Conservation (phyloP, 2,329 filamentous ascomycete species). For the Ophiosphaerella korrae region DNA sequence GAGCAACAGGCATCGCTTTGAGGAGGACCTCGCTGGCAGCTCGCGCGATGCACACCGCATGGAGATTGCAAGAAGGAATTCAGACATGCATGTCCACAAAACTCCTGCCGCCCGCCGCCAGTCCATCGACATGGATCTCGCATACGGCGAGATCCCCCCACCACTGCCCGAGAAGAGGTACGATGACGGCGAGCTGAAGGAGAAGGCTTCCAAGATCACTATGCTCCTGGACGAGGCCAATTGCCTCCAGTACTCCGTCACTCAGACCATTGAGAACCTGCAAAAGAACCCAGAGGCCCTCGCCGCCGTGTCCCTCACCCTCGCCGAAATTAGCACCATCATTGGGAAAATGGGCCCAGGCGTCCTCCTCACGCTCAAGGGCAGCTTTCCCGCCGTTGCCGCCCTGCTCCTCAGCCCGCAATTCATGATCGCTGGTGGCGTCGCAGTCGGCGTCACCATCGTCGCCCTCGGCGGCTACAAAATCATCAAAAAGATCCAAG, state of each 20-base stretch:
- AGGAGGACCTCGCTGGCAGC: conserved; percentile 38
- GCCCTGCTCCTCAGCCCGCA: conserved; percentile 86
- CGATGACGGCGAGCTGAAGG: conserved; percentile 65
- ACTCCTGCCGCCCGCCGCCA: conserved; percentile 38
- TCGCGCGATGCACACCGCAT: conserved; percentile 38
- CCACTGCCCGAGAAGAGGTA: conserved; percentile 60
- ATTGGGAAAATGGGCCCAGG: conserved; percentile 83
- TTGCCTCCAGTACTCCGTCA: conserved; percentile 83
- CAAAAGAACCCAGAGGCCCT: conserved; percentile 88
- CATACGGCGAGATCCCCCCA: conserved; percentile 82
- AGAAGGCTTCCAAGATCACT: conserved; percentile 76
- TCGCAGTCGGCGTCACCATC: conserved; percentile 90
- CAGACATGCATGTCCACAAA: conserved; percentile 40
- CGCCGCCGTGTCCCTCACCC: conserved; percentile 87
- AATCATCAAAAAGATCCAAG: conserved; percentile 85
- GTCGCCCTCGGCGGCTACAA: conserved; percentile 97
- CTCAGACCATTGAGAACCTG: conserved; percentile 78
- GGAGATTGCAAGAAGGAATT: conserved; percentile 52
- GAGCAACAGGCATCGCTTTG: conserved; percentile 32
- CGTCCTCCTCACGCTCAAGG: conserved; percentile 76
- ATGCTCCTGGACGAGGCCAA: conserved; percentile 82
- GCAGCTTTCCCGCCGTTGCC: conserved; percentile 82
- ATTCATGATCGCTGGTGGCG: conserved; percentile 89
- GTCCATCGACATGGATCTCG: conserved; percentile 84
- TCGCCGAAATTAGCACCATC: conserved; percentile 87